Evolutionary conservation across 306 rosid genomes (phyloP).

Genomic region (Glycine tomentella): DNA sequence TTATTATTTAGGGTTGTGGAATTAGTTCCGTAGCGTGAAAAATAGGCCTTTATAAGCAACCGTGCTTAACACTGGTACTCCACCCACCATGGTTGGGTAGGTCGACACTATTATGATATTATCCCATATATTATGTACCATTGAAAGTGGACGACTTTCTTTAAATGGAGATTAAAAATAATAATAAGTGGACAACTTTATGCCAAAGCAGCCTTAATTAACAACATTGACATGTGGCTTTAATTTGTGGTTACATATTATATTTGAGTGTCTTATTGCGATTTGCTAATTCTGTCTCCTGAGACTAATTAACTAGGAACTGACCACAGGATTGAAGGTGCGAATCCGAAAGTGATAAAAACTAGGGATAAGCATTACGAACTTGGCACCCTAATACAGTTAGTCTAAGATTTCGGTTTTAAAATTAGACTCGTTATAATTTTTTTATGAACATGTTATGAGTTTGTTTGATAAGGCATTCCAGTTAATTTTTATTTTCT

Average conservation of each 20-base stretch:
- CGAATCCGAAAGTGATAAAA: background rate
- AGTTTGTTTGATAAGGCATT: no score
- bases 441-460: no score
- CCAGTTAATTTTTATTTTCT: no score
- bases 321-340: no score
- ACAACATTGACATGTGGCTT: background rate
- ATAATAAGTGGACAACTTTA: background rate
- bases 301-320: no score
- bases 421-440: no score
- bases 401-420: no score
- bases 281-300: no score
- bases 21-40: background rate
- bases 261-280: no score
- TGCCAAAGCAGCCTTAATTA: background rate
- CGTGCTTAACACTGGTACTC: conserved; percentile 55
- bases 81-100: background rate
- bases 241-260: no score
- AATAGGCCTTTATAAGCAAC: conserved; percentile 52
- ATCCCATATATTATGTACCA: background rate
- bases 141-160: conserved; percentile 15
- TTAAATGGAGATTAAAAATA: background rate
- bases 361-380: background rate
- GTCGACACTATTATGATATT: background rate
- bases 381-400: no score
- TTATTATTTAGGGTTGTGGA: background rate